Evolutionary conservation across 169 alveolate genomes (phyloP).

Genomic region (Eimeria sp.): DNA sequence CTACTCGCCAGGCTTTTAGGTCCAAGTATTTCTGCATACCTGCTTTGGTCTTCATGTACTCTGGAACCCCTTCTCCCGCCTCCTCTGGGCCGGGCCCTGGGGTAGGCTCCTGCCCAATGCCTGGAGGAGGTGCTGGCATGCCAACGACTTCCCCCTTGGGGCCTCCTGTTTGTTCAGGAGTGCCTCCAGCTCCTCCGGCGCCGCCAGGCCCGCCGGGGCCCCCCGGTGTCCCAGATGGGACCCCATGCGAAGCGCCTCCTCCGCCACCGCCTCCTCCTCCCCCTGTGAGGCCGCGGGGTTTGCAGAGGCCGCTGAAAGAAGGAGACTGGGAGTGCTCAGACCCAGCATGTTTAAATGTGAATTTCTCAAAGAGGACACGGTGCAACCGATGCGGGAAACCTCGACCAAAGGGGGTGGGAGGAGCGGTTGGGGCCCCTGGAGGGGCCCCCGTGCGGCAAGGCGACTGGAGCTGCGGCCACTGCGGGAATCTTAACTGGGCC

Average conservation of each 20-base stretch:
- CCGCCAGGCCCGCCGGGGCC: neutral
- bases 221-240: neutral
- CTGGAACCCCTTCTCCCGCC: slow-evolving; percentile 3
- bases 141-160: neutral
- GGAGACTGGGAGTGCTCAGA: slow-evolving; percentile 84
- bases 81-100: slow-evolving; percentile 20
- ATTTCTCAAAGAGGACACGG: slow-evolving; percentile 89
- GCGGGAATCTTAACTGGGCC: slow-evolving; percentile 94
- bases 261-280: slow-evolving; percentile 45
- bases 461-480: slow-evolving; percentile 93
- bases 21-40: neutral
- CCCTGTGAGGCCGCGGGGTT: slow-evolving; percentile 3
- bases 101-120: neutral
- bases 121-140: neutral
- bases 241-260: slow-evolving; percentile 21
- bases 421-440: slow-evolving; percentile 83
- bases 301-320: slow-evolving; percentile 67
- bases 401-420: slow-evolving; percentile 85
- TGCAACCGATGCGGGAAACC: slow-evolving; percentile 90
- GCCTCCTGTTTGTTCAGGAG: neutral
- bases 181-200: neutral
- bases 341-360: slow-evolving; percentile 87
- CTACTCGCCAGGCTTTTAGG: neutral
- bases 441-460: slow-evolving; percentile 82
- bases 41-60: neutral